These are phyloP conservation scores for Aquanectria penicillioides DNA, from an alignment of 2,329 filamentous ascomycete species.

Conservation along the genomic window DNA sequence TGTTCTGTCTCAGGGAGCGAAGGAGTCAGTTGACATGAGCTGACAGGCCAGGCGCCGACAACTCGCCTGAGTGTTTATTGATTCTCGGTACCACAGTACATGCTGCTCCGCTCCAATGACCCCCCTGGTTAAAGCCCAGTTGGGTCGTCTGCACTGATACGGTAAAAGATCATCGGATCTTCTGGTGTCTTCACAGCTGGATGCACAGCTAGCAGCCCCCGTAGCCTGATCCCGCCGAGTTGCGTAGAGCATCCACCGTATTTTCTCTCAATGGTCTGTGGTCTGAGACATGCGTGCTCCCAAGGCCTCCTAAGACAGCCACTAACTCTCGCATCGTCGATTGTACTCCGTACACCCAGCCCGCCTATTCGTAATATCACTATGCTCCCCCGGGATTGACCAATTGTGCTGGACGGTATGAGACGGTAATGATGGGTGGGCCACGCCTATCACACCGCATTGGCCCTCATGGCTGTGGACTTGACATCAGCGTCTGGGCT, in stretches of 20 bases:
- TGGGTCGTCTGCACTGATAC: not conserved
- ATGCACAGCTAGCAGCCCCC: no score
- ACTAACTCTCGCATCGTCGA: slow-evolving; percentile 16
- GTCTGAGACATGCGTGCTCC: slow-evolving; percentile 28
- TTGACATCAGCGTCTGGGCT: not conserved
- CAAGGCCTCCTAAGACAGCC: slow-evolving; percentile 29
- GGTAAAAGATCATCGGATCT: slow-evolving; percentile 12
- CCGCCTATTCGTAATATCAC: slow-evolving; percentile 7
- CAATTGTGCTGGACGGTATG: slow-evolving; percentile 20
- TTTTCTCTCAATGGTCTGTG: slow-evolving; percentile 4
- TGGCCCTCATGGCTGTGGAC: slow-evolving; percentile 5
- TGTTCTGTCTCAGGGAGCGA: no score
- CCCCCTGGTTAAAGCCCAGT: not conserved
- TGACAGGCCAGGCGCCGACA: no score
- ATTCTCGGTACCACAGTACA: not conserved
- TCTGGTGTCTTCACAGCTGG: slow-evolving; percentile 1
- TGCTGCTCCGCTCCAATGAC: not conserved
- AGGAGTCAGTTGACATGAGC: no score
- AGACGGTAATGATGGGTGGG: slow-evolving; percentile 26
- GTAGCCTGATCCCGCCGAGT: slow-evolving; percentile 6
- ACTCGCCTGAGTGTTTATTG: no score
- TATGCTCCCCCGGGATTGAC: slow-evolving; percentile 14
- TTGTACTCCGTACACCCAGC: no score
- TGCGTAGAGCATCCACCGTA: not conserved
- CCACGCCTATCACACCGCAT: slow-evolving; percentile 22